Base-by-base conservation (phyloP, 768 basidiomycete genomes). In the Phylloporus rhodoxanthus region DNA sequence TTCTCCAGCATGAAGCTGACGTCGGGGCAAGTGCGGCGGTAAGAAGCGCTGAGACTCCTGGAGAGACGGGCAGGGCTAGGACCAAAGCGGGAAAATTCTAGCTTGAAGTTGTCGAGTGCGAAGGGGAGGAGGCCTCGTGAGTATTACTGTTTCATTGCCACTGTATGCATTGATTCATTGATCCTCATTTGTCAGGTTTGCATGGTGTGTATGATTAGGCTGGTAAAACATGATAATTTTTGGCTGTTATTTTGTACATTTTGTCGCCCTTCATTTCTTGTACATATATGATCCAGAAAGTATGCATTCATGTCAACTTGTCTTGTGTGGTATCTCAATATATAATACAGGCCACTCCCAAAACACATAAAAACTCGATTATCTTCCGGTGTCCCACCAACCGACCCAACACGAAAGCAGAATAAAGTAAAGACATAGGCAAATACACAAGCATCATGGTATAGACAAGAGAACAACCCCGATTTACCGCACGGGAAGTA, bases 21-120 rank as follows among this genome's bases (percentile, higher is more conserved):
- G 65, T 77, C 45, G 74, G 75, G 20, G 72, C 72, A 60, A 79
- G 75, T 63, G 68, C 75, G 17, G 73, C 73, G 33, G 66, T 78
- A 43, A 68, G 77, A 44, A 61, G 70, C 56, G 50, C 60, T 38
- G 63, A 64, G 43, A 74, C 72, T 33, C 73, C 74, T 45, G 80
- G 76, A 21, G 71, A 71, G 58, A 73, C 75, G 71, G 69, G 70
- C n/a, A 59, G 57, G 44, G 17, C 17, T 8, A 60, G 63, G 39
- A 73, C 73, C 20, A 50, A 53, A 50, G 40, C 61, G 13, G 74
- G 72, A 44, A 56, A 68, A 66, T 72, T 73, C 40, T 76, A 70
- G 61, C 66, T 70, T 51, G 80, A 70, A 44, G 74, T 73, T 46
- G 14, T 20, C 17, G 76, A 75, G 78, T 75, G 76, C 21, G 23